Evolutionary conservation across 208 protist species (phyloP).

Genomic region (Trypanosoma congolense): DNA sequence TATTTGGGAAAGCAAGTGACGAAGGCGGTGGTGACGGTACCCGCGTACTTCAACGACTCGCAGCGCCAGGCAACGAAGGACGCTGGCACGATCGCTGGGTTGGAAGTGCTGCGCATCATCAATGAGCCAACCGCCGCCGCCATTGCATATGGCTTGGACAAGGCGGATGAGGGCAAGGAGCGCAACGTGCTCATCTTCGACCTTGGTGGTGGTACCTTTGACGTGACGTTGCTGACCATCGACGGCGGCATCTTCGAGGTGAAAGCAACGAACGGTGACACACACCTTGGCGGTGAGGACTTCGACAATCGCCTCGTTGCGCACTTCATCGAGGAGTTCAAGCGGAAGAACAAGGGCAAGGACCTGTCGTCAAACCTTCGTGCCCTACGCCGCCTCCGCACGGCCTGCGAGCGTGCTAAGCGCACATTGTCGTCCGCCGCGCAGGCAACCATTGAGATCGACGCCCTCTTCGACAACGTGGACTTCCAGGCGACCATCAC

Average conservation of each 20-base stretch:
- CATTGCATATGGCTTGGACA: slow-evolving; percentile 96
- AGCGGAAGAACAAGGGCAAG: slow-evolving; percentile 73
- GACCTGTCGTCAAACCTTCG: slow-evolving; percentile 63
- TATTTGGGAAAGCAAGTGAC: slow-evolving; percentile 93
- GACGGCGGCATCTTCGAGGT: slow-evolving; percentile 98
- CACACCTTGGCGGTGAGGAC: slow-evolving; percentile 95
- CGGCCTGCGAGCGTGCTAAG: slow-evolving; percentile 94
- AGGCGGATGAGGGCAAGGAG: slow-evolving; percentile 38
- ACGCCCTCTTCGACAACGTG: slow-evolving; percentile 94
- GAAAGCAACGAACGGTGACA: slow-evolving; percentile 97
- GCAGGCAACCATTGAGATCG: slow-evolving; percentile 95
- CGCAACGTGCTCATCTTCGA: slow-evolving; percentile 94
- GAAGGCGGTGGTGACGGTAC: slow-evolving; percentile 96
- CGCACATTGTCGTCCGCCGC: slow-evolving; percentile 93
- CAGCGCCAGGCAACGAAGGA: slow-evolving; percentile 98
- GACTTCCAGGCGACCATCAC: slow-evolving; percentile 98
- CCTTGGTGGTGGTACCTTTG: slow-evolving; percentile 95
- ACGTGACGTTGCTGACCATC: slow-evolving; percentile 97
- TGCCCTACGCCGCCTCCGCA: slow-evolving; percentile 77
- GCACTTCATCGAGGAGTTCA: slow-evolving; percentile 96
- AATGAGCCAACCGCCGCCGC: slow-evolving; percentile 98
- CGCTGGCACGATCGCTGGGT: slow-evolving; percentile 94
- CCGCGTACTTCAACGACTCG: slow-evolving; percentile 97
- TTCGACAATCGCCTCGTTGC: slow-evolving; percentile 92
- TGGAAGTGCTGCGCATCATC: slow-evolving; percentile 96